A percentile compares a stretch with the other conserved stretches of the same genome.
These are phyloP conservation scores for Sisymbrium altissimum DNA, from an alignment of 345 rosid genomes.

Conservation along the genomic window DNA sequence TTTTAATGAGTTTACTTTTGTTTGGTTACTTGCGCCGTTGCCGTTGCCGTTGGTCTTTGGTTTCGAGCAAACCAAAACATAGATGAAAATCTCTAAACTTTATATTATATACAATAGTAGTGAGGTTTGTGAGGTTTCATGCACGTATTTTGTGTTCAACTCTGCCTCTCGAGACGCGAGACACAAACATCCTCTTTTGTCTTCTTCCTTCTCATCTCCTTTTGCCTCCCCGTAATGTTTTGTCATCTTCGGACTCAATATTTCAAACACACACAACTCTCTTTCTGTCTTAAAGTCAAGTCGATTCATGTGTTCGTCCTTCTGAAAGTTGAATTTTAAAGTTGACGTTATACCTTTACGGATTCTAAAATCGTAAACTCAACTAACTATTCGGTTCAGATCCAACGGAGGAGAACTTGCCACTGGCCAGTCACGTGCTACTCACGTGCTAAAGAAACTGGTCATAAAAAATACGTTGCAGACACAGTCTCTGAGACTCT, in stretches of 20 bases:
- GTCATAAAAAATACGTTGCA: background rate
- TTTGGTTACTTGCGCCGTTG: conserved; percentile 20
- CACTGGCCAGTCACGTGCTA: conserved; percentile 17
- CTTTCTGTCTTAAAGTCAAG: background rate
- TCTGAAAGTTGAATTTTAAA: background rate
- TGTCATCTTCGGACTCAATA: conserved; percentile 16
- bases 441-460: conserved; percentile 17
- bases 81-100: background rate
- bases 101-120: conserved; percentile 1
- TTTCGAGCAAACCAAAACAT: conserved; percentile 30
- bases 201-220: conserved; percentile 30
- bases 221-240: conserved; percentile 14
- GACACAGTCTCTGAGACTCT: background rate
- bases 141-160: conserved; percentile 7
- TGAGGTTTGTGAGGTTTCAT: conserved; percentile 24
- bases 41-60: conserved; percentile 35
- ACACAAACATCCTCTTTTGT: conserved; percentile 29
- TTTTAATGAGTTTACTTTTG: background rate
- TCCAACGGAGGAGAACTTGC: background rate
- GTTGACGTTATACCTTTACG: conserved; percentile 14
- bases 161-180: conserved; percentile 28
- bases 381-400: conserved; percentile 30
- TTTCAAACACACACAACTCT: conserved; percentile 1
- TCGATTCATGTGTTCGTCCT: background rate
- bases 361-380: background rate